A percentile compares a stretch with the other conserved stretches of the same genome.
Conservation (phyloP, 352 stramenopile genomes). For the Pythium biforme region DNA sequence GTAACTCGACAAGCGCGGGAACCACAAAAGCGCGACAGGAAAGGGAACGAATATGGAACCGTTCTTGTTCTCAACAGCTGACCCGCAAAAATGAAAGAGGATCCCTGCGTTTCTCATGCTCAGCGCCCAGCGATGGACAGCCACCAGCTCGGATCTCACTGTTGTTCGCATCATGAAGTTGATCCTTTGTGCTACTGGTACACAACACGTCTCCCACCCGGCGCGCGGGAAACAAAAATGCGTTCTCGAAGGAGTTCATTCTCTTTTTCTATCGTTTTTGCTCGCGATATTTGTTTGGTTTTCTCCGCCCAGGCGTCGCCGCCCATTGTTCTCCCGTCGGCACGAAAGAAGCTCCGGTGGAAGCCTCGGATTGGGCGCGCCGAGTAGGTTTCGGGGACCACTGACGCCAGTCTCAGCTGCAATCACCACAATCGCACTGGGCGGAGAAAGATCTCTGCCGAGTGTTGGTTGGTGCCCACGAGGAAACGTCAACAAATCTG, state of each 20-base stretch:
- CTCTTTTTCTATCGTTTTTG: conserved; percentile 10
- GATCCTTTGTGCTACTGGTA: too few species aligned
- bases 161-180: too few species aligned
- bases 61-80: neutral
- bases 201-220: too few species aligned
- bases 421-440: neutral
- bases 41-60: neutral
- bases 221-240: neutral
- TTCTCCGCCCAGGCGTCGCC: neutral
- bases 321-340: neutral
- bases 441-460: neutral
- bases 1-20: neutral
- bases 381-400: neutral
- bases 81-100: neutral
- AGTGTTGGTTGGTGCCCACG: neutral
- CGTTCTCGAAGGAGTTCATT: conserved; percentile 2
- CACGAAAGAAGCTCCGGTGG: neutral
- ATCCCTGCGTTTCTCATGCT: neutral
- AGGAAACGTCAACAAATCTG: too few species aligned
- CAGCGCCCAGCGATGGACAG: too few species aligned
- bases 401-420: neutral
- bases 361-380: neutral
- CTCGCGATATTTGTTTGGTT: neutral
- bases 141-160: neutral
- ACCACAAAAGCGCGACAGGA: conserved; percentile 15